A percentile compares a stretch with the other conserved stretches of the same genome.
Conservation (phyloP, 2,329 filamentous ascomycete species). For the Trichophyton verrucosum region DNA sequence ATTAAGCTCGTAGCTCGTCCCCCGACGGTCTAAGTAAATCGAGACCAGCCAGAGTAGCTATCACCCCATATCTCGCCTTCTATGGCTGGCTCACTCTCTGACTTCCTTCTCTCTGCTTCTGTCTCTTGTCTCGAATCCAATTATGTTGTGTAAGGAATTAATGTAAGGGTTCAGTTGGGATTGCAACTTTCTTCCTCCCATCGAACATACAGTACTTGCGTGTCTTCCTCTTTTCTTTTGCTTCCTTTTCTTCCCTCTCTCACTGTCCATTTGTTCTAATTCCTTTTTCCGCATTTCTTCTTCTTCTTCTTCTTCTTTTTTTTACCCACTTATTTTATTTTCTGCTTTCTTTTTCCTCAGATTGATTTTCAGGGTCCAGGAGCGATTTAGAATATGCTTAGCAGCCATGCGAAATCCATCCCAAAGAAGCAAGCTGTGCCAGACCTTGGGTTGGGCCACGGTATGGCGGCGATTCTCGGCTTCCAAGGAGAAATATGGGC, state of each 20-base stretch:
- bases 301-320: not conserved
- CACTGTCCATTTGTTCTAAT: not conserved
- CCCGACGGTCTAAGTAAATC: not conserved
- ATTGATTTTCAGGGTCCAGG: not conserved
- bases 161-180: conserved; percentile 1
- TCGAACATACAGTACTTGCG: not conserved
- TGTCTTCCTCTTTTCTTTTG: not conserved
- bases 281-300: not conserved
- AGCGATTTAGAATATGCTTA: conserved; percentile 1
- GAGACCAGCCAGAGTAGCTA: not conserved
- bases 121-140: not conserved
- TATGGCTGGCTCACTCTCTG: not conserved
- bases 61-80: not conserved
- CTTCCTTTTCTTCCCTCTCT: not conserved
- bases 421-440: not conserved
- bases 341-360: not conserved
- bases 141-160: not conserved
- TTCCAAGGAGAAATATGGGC: not conserved
- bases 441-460: not conserved
- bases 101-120: too few relatives aligned
- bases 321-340: not conserved
- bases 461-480: not conserved
- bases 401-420: not conserved
- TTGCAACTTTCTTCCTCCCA: not conserved
- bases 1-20: not conserved